These are phyloP conservation scores for Typha latifolia DNA, from an alignment of 176 grass and related monocot genomes.

Conservation along the genomic window DNA sequence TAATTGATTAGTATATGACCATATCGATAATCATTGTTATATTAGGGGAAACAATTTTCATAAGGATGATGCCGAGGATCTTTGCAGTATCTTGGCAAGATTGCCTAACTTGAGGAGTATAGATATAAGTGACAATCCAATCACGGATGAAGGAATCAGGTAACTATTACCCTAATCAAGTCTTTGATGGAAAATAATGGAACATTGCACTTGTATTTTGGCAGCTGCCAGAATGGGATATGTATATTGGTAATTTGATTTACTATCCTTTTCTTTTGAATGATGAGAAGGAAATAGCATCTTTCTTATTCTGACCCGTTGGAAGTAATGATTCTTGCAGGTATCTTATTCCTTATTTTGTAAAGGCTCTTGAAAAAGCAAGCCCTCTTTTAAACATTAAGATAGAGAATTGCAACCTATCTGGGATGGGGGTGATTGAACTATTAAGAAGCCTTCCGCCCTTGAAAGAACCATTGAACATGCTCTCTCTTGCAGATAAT, in stretches of 20 bases:
- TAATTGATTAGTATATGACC: constrained; percentile 8
- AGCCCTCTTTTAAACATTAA: constrained; percentile 50
- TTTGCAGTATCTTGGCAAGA: constrained; percentile 54
- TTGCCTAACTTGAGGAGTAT: constrained; percentile 63
- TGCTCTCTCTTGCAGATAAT: constrained; percentile 75
- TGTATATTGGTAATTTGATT: too few relatives aligned
- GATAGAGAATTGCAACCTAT: constrained; percentile 56
- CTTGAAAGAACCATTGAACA: constrained; percentile 42
- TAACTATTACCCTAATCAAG: constrained; percentile 5
- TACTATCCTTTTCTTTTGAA: constrained; percentile 7
- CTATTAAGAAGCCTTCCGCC: constrained; percentile 57
- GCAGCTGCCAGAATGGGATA: background rate
- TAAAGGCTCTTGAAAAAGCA: constrained; percentile 41
- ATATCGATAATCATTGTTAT: constrained; percentile 13
- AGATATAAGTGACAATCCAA: constrained; percentile 81
- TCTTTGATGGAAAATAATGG: constrained; percentile 1
- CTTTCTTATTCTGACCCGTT: constrained; percentile 7
- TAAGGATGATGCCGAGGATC: constrained; percentile 51
- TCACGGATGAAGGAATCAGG: constrained; percentile 80
- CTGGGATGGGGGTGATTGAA: constrained; percentile 40
- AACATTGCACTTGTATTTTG: background rate
- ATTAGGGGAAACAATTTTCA: constrained; percentile 71
- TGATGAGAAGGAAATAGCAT: constrained; percentile 5
- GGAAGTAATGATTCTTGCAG: constrained; percentile 36
- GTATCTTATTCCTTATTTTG: constrained; percentile 59